Evolutionary conservation across 352 stramenopile genomes (phyloP).

Genomic region (Globisporangium uncinulatum): DNA sequence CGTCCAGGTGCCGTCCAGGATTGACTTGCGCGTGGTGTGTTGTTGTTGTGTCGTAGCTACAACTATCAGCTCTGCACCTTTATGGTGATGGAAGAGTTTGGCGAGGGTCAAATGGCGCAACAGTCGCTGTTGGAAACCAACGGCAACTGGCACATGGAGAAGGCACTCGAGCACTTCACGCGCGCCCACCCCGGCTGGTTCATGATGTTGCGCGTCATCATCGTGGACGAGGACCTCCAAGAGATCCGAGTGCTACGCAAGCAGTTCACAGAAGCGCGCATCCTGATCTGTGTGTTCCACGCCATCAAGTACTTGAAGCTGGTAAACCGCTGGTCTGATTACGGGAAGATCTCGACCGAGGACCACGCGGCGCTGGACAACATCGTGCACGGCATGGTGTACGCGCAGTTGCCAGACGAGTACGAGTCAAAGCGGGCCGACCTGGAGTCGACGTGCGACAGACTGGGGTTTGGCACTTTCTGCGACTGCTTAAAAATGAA

Average conservation of each 20-base stretch:
- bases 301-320: conserved; percentile 18
- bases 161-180: conserved; percentile 8
- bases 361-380: conserved; percentile 5
- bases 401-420: too few relatives aligned
- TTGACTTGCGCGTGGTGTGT: neutral
- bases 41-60: conserved; percentile 6
- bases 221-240: conserved; percentile 25
- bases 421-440: too few relatives aligned
- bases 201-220: conserved; percentile 15
- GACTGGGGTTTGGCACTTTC: too few relatives aligned
- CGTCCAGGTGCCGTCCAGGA: neutral
- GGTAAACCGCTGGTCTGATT: conserved; percentile 8
- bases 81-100: conserved; percentile 18
- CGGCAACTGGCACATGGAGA: conserved; percentile 21
- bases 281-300: conserved; percentile 26
- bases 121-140: conserved; percentile 17
- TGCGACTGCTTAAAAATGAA: too few relatives aligned
- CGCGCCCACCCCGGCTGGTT: conserved; percentile 3
- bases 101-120: conserved; percentile 7
- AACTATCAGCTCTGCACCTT: conserved; percentile 21
- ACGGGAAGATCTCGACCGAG: conserved; percentile 11
- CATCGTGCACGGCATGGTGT: conserved; percentile 6
- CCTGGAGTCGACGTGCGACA: too few relatives aligned
- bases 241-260: conserved; percentile 17
- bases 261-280: conserved; percentile 9